Base-by-base conservation (phyloP, 257 asterid species). In the Leonotis leonurus region DNA sequence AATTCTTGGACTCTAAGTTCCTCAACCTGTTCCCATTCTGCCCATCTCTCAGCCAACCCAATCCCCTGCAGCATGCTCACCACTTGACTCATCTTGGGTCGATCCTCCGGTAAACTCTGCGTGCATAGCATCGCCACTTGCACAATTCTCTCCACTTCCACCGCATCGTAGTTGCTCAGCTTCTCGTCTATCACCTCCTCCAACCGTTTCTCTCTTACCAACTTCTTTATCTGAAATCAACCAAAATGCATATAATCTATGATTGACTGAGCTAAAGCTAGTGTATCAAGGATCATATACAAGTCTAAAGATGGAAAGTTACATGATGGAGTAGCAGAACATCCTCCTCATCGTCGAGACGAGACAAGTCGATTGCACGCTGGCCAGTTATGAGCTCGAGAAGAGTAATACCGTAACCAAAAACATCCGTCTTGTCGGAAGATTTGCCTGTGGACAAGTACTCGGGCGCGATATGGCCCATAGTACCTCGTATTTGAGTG, bases 381-480 rank as follows among this genome's bases (percentile, higher is more conserved):
- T 90, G 95, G 14, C 96, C 94, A 0, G 98, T 88, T 3, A 90
- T 90, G 11, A 88, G 88, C 46, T 90, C 98, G 18, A 90, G 82
- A 62, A 90, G 95, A 29, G 98, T 90, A 13, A 90, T 78, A 17
- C 98, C 98, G 50, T 80, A 90, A 43, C 98, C 98, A 30, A 90
- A 90, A 2, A 90, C 96, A 66, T 88, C 98, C 0, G 98, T 88
- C 77, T 85, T 88, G 11, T 85, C 96, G 0, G 95, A 90, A 5
- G 96, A 88, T 72, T 88, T 88, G 29, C 98, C 98, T 0, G 95
- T 90, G 1, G 98, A 84, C 63, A 90, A 67, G 64, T 90, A 90
- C 73, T 88, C 98, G 0, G 96, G 98, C 24, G 98, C 98, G 32
- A 90, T 90, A 57, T 90, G 98, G 29, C 98, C 98, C 98, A 90